Evolutionary conservation across 2,329 filamentous ascomycete species (phyloP), one percentile per base, ranked within the genome.

Genomic region (Claviceps sp.): DNA sequence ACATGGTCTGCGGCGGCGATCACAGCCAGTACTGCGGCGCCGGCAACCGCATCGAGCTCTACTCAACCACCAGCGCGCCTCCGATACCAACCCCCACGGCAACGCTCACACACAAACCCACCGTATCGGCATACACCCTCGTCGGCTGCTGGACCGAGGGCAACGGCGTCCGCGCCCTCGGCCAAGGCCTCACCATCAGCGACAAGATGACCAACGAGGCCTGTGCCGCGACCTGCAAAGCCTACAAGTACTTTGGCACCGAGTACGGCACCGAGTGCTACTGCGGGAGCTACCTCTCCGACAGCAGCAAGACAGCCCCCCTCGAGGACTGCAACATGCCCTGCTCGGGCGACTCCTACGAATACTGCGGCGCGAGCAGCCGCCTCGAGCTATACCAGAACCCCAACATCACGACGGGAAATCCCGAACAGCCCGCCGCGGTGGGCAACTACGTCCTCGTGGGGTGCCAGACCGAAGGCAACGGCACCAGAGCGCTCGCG

Each of bases 71-170:
- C 1, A 65, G 62, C 47, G 64, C 65, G 24, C 61, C 60, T 2
- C 53, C 55, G 3, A 59, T 55, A n/a, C 59, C 67, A 41, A 61
- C 60, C 46, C 62, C 67, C 0, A 61, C 59, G 2, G 58, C 56
- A 6, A 61, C 59, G 7, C 52, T 59, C 13, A 54, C 44, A 14
- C 59, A 59, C 54, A 56, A 60, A 50, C 51, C 58, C 5, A 58
- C 58, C 14, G 56, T 61, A 6, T 51, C 57, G 1, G 51, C 57
- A 14, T 70, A 66, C 56, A 59, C 59, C 7, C 59, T 70, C 22
- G 60, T 67, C 16, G 70, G 70, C 37, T 74, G 71, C 62, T 71
- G 67, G 63, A 65, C 63, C 2, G 69, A 73, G 52, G 63, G 65
- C 13, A 54, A 60, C 9, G 62, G 62, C 4, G 62, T 58, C 24